Evolutionary conservation across 2,329 filamentous ascomycete species (phyloP).

Genomic region (Hypoxylon sp.): DNA sequence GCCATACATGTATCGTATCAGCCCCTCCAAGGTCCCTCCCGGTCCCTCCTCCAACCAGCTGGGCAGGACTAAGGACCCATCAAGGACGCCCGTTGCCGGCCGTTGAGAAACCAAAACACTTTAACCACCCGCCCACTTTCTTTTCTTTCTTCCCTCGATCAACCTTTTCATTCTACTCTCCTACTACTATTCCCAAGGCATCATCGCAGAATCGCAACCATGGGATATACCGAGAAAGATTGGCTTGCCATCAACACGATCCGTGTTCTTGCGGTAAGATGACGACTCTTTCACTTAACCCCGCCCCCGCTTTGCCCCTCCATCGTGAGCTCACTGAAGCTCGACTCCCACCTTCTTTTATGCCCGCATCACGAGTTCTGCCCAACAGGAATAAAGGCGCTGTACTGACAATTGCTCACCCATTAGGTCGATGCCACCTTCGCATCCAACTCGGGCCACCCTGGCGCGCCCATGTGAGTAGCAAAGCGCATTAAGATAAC

Average conservation of each 20-base stretch:
- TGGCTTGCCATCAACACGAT: conserved; percentile 98
- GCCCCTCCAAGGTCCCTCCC: conserved; percentile 10
- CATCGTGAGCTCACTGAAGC: conserved; percentile 51
- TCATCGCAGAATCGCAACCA: conserved; percentile 65
- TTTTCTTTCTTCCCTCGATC: conserved; percentile 41
- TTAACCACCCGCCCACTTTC: conserved; percentile 50
- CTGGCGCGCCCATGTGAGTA: conserved; percentile 93
- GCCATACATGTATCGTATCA: conserved; percentile 37
- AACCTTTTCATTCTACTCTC: conserved; percentile 38
- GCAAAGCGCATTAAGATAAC: conserved; percentile 2
- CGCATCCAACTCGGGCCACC: conserved; percentile 97
- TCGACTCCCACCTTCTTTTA: conserved; percentile 26
- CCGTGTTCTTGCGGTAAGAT: conserved; percentile 90
- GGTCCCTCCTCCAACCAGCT: conserved; percentile 11
- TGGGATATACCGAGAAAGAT: conserved; percentile 92
- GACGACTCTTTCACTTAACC: conserved; percentile 42
- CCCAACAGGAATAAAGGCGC: conserved; percentile 16
- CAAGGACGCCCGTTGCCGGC: conserved; percentile 36
- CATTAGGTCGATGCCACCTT: conserved; percentile 95
- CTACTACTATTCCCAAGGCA: conserved; percentile 43
- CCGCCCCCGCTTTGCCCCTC: conserved; percentile 56
- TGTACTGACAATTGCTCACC: conserved; percentile 43
- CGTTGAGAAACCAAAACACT: conserved; percentile 40
- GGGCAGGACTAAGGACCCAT: conserved; percentile 30
- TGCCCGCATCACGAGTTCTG: conserved; percentile 36